These are phyloP conservation scores for Thuja plicata DNA, from an alignment of 83 land plant genomes.

Conservation along the genomic window DNA sequence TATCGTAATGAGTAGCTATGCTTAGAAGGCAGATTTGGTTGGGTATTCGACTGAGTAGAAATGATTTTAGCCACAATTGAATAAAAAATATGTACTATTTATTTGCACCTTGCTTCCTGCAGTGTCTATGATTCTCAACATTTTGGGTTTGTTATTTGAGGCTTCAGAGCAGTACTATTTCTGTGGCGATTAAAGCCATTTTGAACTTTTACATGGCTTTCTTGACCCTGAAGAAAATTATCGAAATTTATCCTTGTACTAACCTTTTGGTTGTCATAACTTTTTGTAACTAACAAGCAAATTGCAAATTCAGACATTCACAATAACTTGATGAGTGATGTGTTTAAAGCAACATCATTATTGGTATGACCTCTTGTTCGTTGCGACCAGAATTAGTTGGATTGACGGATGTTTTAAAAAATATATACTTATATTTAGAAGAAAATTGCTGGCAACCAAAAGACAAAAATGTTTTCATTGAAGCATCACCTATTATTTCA, in stretches of 20 bases:
- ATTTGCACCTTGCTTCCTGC: background rate
- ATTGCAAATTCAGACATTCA: background rate
- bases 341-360: background rate
- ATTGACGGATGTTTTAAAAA: no score
- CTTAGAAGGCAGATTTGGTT: background rate
- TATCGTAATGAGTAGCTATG: constrained; percentile 10
- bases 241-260: no score
- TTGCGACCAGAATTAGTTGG: background rate
- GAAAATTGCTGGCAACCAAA: no score
- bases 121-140: background rate
- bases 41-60: background rate
- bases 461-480: no score
- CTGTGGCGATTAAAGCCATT: background rate
- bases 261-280: background rate
- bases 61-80: background rate
- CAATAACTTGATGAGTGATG: background rate
- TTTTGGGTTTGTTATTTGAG: background rate
- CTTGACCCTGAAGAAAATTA: no score
- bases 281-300: no score
- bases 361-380: background rate
- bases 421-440: no score
- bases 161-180: background rate
- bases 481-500: no score
- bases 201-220: background rate
- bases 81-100: background rate